phyloP scores from a whole-genome alignment of 805 yeast genomes.

The Jamesozyma spencerorum region DNA sequence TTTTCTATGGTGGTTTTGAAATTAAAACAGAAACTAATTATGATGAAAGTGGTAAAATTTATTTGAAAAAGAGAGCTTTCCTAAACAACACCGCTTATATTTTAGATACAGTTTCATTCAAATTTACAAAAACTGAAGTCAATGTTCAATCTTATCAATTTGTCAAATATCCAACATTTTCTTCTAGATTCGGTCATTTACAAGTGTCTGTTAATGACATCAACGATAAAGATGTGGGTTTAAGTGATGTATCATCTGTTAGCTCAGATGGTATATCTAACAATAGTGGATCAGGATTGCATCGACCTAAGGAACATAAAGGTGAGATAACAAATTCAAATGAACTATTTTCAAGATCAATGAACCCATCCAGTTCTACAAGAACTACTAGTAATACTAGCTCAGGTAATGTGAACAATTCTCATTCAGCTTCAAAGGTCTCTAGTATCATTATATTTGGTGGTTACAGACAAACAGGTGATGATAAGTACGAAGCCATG shows the following conservation, averaged over 20 bases:
- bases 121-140: constrained; percentile 40
- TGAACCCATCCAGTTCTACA: background rate
- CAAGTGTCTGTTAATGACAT: constrained; percentile 19
- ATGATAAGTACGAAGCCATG: constrained; percentile 29
- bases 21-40: constrained; percentile 27
- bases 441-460: constrained; percentile 35
- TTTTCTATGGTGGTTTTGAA: constrained; percentile 66
- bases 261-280: background rate
- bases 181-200: constrained; percentile 35
- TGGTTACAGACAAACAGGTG: constrained; percentile 34
- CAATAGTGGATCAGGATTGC: background rate
- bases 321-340: too few relatives aligned
- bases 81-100: constrained; percentile 49
- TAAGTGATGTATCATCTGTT: background rate
- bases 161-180: constrained; percentile 26
- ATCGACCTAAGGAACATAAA: too few relatives aligned
- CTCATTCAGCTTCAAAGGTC: constrained; percentile 4
- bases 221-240: background rate
- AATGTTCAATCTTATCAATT: constrained; percentile 28
- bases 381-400: background rate
- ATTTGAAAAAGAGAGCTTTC: constrained; percentile 34
- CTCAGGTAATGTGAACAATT: background rate
- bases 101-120: constrained; percentile 43
- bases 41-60: constrained; percentile 29
- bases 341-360: background rate